phyloP scores from a whole-genome alignment of 2,329 filamentous ascomycete genomes.

The Chaetomiaceae sp. region DNA sequence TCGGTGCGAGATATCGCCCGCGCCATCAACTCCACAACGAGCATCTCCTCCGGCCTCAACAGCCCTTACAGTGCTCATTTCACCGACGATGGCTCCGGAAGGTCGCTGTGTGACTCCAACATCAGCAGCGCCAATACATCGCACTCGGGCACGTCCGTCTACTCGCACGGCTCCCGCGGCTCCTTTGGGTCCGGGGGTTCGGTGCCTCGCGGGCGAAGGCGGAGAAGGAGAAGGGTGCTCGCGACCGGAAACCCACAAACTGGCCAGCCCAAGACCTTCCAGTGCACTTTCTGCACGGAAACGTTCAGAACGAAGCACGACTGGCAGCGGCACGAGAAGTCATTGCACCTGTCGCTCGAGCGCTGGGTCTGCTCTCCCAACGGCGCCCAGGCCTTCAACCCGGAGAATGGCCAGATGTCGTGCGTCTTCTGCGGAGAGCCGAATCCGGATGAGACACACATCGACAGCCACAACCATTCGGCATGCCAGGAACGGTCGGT shows the following conservation, averaged over 20 bases:
- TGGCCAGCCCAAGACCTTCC: conserved; percentile 50
- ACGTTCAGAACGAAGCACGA: conserved; percentile 63
- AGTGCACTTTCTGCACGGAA: conserved; percentile 64
- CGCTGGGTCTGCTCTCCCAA: conserved; percentile 59
- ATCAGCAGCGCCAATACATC: conserved; percentile 56
- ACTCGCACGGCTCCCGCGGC: conserved; percentile 48
- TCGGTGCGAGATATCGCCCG: conserved; percentile 53
- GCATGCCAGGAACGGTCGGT: conserved; percentile 60
- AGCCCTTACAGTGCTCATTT: conserved; percentile 52
- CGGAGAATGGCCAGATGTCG: conserved; percentile 49
- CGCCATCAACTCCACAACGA: conserved; percentile 48
- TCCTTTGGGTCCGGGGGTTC: conserved; percentile 33
- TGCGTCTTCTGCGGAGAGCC: conserved; percentile 56
- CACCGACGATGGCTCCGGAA: conserved; percentile 55
- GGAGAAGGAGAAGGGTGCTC: conserved; percentile 43
- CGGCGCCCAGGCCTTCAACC: conserved; percentile 49
- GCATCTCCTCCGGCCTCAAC: conserved; percentile 48
- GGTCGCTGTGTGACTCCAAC: conserved; percentile 55
- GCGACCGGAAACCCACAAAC: conserved; percentile 17
- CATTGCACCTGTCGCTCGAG: conserved; percentile 57
- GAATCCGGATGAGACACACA: conserved; percentile 49
- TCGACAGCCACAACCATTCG: conserved; percentile 54
- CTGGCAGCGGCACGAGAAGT: conserved; percentile 66
- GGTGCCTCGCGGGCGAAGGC: conserved; percentile 40
- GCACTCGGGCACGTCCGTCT: conserved; percentile 54